phyloP scores from a whole-genome alignment of 1,284 basidiomycete species.

The Apiotrichum sp. region DNA sequence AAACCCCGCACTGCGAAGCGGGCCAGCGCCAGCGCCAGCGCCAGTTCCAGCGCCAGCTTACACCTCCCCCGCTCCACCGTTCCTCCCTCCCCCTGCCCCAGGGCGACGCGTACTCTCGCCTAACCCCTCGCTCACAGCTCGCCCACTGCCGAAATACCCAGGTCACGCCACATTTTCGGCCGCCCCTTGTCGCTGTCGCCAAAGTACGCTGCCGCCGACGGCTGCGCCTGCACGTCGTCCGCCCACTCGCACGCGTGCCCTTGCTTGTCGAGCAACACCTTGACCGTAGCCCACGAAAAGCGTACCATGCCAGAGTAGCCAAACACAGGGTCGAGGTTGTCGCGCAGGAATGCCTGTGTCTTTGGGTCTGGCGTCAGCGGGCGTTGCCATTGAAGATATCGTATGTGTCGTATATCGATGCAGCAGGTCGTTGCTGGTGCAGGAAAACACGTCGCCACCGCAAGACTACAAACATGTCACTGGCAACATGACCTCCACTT shows the following conservation, averaged over 20 bases:
- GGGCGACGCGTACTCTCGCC: not conserved
- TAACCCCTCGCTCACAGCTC: constrained; percentile 38
- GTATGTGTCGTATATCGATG: too few relatives aligned
- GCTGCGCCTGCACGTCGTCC: constrained; percentile 69
- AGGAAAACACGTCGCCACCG: too few relatives aligned
- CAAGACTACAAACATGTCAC: too few relatives aligned
- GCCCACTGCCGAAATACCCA: constrained; percentile 63
- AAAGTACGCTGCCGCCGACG: constrained; percentile 66
- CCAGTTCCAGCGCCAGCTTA: too few relatives aligned
- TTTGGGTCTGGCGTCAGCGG: constrained; percentile 63
- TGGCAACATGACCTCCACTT: too few relatives aligned
- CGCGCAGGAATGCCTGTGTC: constrained; percentile 78
- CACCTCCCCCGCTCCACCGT: too few relatives aligned
- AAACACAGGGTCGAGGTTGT: constrained; percentile 77
- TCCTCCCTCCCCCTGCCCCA: too few relatives aligned
- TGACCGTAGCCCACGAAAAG: constrained; percentile 94
- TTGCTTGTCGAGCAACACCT: constrained; percentile 74
- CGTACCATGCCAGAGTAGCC: constrained; percentile 86
- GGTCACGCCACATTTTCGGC: constrained; percentile 64
- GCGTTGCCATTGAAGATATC: too few relatives aligned
- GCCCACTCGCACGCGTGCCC: constrained; percentile 74
- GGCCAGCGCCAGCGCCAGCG: too few relatives aligned
- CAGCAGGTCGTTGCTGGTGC: too few relatives aligned
- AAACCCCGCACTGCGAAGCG: too few relatives aligned
- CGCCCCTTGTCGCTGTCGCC: constrained; percentile 56